Base-by-base conservation (phyloP, 2,329 filamentous ascomycete genomes). In the Talaromyces atroroseus region DNA sequence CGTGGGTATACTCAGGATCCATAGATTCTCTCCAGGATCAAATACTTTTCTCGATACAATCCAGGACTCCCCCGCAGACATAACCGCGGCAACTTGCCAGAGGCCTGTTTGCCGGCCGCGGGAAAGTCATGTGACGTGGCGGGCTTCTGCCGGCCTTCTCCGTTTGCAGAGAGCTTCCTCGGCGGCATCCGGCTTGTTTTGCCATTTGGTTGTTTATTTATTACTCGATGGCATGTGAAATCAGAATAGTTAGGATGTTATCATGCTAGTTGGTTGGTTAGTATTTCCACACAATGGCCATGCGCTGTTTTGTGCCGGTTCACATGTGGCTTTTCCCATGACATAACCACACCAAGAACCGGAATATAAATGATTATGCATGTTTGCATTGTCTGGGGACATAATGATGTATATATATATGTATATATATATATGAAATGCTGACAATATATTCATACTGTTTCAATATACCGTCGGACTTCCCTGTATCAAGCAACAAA, bases 401-500 rank as follows among this genome's bases (percentile, higher is more conserved):
- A 29, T 5, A 29, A 26, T 8, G 8, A 8, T n/a, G n/a, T n/a
- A 14, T 36, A 46, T 7, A 10, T 47, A 48, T 48, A 48, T 24
- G 5, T 3, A 21, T n/a, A 32, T n/a, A 18, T 48, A 48, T 36
- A 36, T 14, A 36, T 3, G 7, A 14, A 36, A 36, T 16, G 2
- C 5, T 36, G 12, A 16, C 2, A 24, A n/a, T 16, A 32, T 14
- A 23, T 56, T 26, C 62, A 86, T 57, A 89, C 85, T n/a, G 85
- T 89, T 72, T 90, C 88, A 60, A 90, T 89, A 66, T 91, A 91
- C 58, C 88, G 80, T 73, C 82, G 83, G 70, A 90, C 80, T 72
- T 92, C 88, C 87, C 86, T 88, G 61, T 42, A 58, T 23, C 58
- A 36, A 44, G 40, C 21, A n/a, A 20, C 26, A 29, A 5, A 29